Evolutionary conservation across 2,329 filamentous ascomycete genomes (phyloP), one percentile per base, ranked within the genome.

Genomic region (Calonectria pseudoreteaudii): DNA sequence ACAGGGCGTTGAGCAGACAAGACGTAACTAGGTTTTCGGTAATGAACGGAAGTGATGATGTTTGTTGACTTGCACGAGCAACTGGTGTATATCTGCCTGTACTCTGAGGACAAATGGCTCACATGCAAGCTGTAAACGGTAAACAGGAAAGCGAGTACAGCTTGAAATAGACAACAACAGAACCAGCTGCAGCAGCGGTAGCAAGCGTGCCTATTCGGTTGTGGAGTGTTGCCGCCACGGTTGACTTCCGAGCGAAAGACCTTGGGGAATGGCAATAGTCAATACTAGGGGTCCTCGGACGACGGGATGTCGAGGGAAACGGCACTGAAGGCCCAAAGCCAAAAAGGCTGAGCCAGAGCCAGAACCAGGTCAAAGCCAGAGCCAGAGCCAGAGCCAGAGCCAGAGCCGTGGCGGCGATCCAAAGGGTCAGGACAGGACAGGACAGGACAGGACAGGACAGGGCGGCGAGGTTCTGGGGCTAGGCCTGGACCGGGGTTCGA

Each of bases 291-390:
- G 65, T 49, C 56, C 72, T 80, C 79, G 81, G 80, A 76, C 79
- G 79, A 81, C 79, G 60, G 79, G 79, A 82, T 80, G 80, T 79
- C 74, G 58, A 75, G 66, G 10, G 36, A 38, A 69, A 70, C 71
- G 72, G 70, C 75, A 41, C 69, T 66, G 23, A 77, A 68, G 67
- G 52, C 53, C 73, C 23, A 74, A 65, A 68, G 56, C 76, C 68
- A 44, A 16, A 68, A 8, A n/a, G n/a, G n/a, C 31, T 6, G 31
- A 31, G 31, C 31, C 31, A 31, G 38, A 58, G 23, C 49, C 30
- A 58, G 41, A 50, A 23, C 53, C 34, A 68, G 36, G 36, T 14
- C 64, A 66, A 30, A 60, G 31, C 73, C 56, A 74, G 67, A 67
- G 50, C 77, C 66, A 44, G 50, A 44, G n/a, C 31, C 41, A 64